phyloP scores from a whole-genome alignment of 2,329 filamentous ascomycete species.

The Fusarium kyushuense region DNA sequence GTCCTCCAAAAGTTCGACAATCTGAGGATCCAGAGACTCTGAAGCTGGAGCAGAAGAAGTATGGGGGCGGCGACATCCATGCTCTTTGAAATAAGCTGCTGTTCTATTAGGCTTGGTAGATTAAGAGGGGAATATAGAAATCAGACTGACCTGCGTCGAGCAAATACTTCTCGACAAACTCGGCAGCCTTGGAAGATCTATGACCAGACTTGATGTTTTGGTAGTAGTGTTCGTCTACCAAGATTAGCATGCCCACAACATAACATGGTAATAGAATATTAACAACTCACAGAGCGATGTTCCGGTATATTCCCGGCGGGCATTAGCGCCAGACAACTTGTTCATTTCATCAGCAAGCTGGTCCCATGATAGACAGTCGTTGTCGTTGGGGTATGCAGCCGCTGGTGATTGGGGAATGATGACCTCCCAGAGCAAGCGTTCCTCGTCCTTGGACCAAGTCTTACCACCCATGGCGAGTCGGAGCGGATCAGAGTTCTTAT shows the following conservation, averaged over 20 bases:
- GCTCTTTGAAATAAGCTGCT: conserved; percentile 35
- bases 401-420: conserved; percentile 55
- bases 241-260: conserved; percentile 1
- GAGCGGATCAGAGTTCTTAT: background rate
- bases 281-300: conserved; percentile 53
- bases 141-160: conserved; percentile 41
- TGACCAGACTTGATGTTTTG: conserved; percentile 56
- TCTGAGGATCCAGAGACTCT: conserved; percentile 5
- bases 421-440: conserved; percentile 62
- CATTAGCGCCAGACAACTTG: conserved; percentile 49
- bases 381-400: conserved; percentile 36
- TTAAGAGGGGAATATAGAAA: background rate
- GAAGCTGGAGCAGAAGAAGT: background rate
- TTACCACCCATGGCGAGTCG: conserved; percentile 61
- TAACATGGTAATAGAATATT: background rate
- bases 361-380: conserved; percentile 51
- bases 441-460: conserved; percentile 62
- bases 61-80: conserved; percentile 21
- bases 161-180: conserved; percentile 53
- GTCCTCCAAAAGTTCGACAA: conserved; percentile 10
- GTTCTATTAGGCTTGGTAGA: conserved; percentile 6
- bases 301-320: conserved; percentile 56
- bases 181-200: conserved; percentile 53
- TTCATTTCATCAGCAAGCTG: conserved; percentile 56
- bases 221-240: conserved; percentile 60